Evolutionary conservation across 2,329 filamentous ascomycete genomes (phyloP).

Genomic region (Fusarium miscanthi): DNA sequence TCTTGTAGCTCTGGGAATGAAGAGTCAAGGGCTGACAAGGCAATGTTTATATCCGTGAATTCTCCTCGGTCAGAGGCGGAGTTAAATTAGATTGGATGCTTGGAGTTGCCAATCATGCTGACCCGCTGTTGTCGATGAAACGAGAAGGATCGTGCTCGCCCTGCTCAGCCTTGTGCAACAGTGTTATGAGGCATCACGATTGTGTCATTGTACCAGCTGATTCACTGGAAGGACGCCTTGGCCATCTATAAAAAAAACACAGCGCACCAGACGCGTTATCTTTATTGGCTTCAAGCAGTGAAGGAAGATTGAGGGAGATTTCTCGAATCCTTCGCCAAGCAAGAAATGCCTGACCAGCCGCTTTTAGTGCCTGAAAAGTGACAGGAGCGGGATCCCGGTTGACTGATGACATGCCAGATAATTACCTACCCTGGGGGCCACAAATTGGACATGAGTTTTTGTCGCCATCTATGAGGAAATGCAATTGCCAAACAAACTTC

Average conservation of each 20-base stretch:
- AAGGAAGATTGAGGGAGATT: neutral
- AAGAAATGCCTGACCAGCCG: neutral
- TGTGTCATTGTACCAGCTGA: neutral
- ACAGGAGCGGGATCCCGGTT: too few relatives aligned
- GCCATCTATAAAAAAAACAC: neutral
- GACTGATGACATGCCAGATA: neutral
- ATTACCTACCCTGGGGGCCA: accelerated
- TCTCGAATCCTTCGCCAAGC: neutral
- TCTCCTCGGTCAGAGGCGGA: neutral
- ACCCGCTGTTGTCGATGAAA: neutral
- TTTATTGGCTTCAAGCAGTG: neutral
- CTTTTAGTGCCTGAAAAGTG: neutral
- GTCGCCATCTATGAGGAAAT: neutral
- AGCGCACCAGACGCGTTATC: neutral
- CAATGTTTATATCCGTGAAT: conserved; percentile 1
- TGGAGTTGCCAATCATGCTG: neutral
- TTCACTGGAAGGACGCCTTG: neutral
- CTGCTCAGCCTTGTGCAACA: neutral
- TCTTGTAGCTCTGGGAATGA: neutral
- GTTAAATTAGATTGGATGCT: conserved; percentile 2
- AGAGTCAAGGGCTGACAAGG: neutral
- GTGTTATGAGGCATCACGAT: neutral
- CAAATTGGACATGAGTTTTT: neutral
- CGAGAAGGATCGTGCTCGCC: conserved; percentile 12
- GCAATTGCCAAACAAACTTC: neutral